A percentile compares a stretch with the other conserved stretches of the same genome.
phyloP scores from a whole-genome alignment of 768 basidiomycete genomes.

The Strobilomyces dryophilus region DNA sequence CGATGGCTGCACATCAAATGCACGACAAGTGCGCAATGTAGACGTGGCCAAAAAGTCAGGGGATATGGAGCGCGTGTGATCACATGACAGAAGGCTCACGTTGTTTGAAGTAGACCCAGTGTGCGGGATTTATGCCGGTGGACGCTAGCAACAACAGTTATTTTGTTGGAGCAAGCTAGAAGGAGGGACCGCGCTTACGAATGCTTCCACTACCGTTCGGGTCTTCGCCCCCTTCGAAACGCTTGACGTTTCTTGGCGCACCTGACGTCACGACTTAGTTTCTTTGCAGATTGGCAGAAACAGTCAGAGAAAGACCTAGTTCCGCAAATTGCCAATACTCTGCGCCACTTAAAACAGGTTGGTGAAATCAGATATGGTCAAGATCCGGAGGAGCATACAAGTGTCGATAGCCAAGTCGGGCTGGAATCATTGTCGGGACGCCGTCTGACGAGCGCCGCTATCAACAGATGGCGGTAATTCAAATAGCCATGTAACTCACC shows the following conservation, averaged over 20 bases:
- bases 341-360: constrained; percentile 21
- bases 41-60: background rate
- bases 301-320: constrained; percentile 23
- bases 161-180: background rate
- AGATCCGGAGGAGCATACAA: constrained; percentile 27
- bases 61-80: background rate
- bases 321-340: constrained; percentile 51
- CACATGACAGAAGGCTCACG: constrained; percentile 24
- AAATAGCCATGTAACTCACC: constrained; percentile 25
- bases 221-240: constrained; percentile 44
- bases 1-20: constrained; percentile 22
- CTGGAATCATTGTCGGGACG: constrained; percentile 47
- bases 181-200: constrained; percentile 27
- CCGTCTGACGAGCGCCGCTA: constrained; percentile 36
- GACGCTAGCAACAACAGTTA: constrained; percentile 31
- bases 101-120: constrained; percentile 44
- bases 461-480: background rate
- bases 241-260: constrained; percentile 35
- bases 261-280: constrained; percentile 12
- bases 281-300: background rate
- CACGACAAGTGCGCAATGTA: constrained; percentile 2
- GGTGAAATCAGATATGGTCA: constrained; percentile 12
- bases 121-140: constrained; percentile 45
- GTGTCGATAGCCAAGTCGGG: constrained; percentile 44
- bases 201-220: constrained; percentile 45